phyloP scores from a whole-genome alignment of 768 basidiomycete species.

The Suillus discolor region DNA sequence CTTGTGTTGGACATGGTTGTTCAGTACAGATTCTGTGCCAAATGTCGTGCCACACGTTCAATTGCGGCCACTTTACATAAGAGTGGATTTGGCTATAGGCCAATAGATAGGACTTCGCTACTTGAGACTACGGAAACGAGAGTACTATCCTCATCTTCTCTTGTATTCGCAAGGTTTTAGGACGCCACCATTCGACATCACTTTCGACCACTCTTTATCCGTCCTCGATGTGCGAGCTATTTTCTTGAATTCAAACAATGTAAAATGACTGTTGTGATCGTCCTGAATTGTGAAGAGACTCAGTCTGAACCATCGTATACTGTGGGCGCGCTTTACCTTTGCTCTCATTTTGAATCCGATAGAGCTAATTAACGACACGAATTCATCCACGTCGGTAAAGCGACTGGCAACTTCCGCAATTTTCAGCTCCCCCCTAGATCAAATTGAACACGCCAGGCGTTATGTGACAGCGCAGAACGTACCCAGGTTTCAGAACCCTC shows the following conservation, averaged over 20 bases:
- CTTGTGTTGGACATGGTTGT: constrained; percentile 31
- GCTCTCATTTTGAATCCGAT: constrained; percentile 74
- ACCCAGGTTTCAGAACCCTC: constrained; percentile 86
- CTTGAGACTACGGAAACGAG: background rate
- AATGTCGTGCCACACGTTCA: background rate
- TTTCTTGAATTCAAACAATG: constrained; percentile 80
- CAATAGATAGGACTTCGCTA: background rate
- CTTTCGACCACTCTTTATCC: constrained; percentile 60
- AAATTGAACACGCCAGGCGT: constrained; percentile 8
- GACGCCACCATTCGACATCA: constrained; percentile 54
- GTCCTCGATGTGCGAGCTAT: constrained; percentile 45
- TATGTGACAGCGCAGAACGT: constrained; percentile 31
- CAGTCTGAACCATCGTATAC: background rate
- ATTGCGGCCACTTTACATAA: background rate
- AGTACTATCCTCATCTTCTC: constrained; percentile 63
- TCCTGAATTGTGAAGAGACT: constrained; percentile 50
- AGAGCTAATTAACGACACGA: constrained; percentile 59
- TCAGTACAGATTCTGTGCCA: background rate
- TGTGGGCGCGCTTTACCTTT: constrained; percentile 50
- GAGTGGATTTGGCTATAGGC: background rate
- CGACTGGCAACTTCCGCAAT: constrained; percentile 91
- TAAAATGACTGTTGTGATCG: constrained; percentile 82
- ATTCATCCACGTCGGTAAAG: constrained; percentile 68
- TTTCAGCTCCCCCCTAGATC: constrained; percentile 72
- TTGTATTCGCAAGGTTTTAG: constrained; percentile 95